These are phyloP conservation scores for Marasmius oreades DNA, from an alignment of 1,284 basidiomycete genomes.

Conservation along the genomic window DNA sequence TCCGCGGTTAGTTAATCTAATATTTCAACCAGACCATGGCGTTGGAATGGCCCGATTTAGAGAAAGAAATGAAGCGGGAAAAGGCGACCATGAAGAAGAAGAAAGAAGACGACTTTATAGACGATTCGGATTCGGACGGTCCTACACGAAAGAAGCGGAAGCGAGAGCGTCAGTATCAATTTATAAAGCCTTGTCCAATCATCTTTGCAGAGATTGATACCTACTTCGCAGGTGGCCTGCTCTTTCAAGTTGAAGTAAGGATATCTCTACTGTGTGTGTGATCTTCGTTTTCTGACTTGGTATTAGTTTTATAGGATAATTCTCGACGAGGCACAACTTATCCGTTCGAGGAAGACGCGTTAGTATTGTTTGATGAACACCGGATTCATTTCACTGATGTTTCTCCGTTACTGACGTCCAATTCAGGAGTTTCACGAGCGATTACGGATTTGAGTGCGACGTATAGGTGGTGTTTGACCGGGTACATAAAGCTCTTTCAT, in stretches of 20 bases:
- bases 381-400: too few relatives aligned
- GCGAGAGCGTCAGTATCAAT: conserved; percentile 25
- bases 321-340: conserved; percentile 54
- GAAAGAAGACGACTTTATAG: conserved; percentile 38
- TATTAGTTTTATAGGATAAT: conserved; percentile 47
- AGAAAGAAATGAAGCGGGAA: conserved; percentile 39
- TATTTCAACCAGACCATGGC: conserved; percentile 44
- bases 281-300: not conserved
- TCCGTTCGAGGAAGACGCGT: conserved; percentile 50
- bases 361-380: conserved; percentile 15
- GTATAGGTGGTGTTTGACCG: conserved; percentile 54
- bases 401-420: conserved; percentile 4
- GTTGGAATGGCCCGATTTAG: conserved; percentile 52
- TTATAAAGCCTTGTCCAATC: not conserved
- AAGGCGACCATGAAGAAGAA: conserved; percentile 33
- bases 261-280: conserved; percentile 1
- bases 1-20: not conserved
- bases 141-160: conserved; percentile 28
- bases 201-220: not conserved
- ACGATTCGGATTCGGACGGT: conserved; percentile 30
- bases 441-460: conserved; percentile 40
- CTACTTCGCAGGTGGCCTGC: conserved; percentile 32
- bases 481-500: conserved; percentile 28
- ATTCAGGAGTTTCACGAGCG: conserved; percentile 42
- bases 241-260: conserved; percentile 46